These are phyloP conservation scores for Anisodus tanguticus DNA, from an alignment of 257 asterid genomes.

Conservation along the genomic window DNA sequence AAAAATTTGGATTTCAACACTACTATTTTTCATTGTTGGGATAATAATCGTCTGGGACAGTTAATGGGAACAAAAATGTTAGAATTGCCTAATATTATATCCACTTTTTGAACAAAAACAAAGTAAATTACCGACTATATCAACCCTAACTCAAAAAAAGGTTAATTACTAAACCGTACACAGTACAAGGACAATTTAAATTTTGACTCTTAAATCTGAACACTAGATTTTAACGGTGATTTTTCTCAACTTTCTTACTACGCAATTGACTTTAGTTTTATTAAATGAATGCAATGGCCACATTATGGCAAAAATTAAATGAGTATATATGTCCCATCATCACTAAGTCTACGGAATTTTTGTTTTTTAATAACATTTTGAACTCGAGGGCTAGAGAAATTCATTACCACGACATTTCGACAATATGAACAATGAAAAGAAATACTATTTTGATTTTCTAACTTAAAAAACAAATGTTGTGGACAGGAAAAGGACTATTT, in stretches of 20 bases:
- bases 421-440: neutral
- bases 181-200: neutral
- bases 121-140: neutral
- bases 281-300: neutral
- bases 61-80: neutral
- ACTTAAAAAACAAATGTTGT: neutral
- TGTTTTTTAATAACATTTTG: too few species aligned
- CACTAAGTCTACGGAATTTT: neutral
- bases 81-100: neutral
- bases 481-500: neutral
- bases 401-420: neutral
- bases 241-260: neutral
- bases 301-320: neutral
- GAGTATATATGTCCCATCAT: neutral
- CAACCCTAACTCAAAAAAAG: too few species aligned
- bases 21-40: too few species aligned
- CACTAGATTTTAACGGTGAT: neutral
- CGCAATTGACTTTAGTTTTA: neutral
- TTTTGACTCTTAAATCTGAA: neutral
- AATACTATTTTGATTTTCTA: too few species aligned
- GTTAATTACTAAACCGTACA: neutral
- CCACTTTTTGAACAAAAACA: neutral
- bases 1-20: too few species aligned
- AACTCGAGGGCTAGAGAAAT: neutral
- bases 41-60: neutral